phyloP scores from a whole-genome alignment of 78 protist genomes.

The Polysphondylium violaceum region DNA sequence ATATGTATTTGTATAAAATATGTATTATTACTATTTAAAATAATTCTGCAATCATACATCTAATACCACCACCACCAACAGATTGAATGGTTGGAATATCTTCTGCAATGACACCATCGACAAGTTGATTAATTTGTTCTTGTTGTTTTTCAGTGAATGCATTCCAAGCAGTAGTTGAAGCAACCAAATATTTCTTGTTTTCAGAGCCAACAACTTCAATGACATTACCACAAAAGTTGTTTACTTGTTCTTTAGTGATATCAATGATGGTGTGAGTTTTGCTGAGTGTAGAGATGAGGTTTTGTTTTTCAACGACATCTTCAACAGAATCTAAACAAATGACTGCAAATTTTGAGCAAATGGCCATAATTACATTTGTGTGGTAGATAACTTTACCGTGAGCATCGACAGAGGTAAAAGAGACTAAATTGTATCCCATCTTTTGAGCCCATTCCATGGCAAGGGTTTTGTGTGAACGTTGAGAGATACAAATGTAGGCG shows the following conservation, averaged over 20 bases:
- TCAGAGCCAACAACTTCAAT: slow-evolving; percentile 54
- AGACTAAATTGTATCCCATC: slow-evolving; percentile 30
- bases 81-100: slow-evolving; percentile 78
- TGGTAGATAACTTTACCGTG: slow-evolving; percentile 55
- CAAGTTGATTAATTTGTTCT: slow-evolving; percentile 4
- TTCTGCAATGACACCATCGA: slow-evolving; percentile 20
- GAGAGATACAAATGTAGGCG: slow-evolving; percentile 60
- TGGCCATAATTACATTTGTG: slow-evolving; percentile 80
- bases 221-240: slow-evolving; percentile 82
- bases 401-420: slow-evolving; percentile 26
- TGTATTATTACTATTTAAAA: slow-evolving; percentile 1
- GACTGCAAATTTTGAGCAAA: slow-evolving; percentile 32
- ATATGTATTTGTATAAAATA: too few relatives aligned
- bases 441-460: slow-evolving; percentile 48
- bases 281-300: neutral
- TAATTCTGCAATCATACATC: slow-evolving; percentile 89
- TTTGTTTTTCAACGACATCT: neutral
- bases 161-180: slow-evolving; percentile 40
- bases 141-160: slow-evolving; percentile 79
- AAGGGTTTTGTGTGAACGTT: slow-evolving; percentile 18
- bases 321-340: slow-evolving; percentile 47
- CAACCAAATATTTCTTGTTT: slow-evolving; percentile 40
- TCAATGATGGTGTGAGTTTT: slow-evolving; percentile 60
- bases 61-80: slow-evolving; percentile 87
- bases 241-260: slow-evolving; percentile 77